Conservation (phyloP, 2,329 filamentous ascomycete genomes). For the Pseudogymnoascus sp. region DNA sequence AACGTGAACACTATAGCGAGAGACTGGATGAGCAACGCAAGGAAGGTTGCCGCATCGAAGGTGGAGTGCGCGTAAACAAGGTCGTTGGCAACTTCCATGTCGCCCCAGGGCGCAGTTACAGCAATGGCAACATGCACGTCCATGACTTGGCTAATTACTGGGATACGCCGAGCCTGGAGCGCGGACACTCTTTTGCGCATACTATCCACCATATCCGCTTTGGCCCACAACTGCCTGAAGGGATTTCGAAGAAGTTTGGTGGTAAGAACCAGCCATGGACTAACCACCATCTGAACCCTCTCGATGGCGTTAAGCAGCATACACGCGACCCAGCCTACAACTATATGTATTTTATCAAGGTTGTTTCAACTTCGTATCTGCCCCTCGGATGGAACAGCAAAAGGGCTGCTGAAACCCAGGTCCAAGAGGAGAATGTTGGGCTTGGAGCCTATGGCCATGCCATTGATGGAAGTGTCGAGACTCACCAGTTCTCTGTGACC, state of each 20-base stretch:
- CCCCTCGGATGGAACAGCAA: slow-evolving; percentile 79
- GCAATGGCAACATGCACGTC: slow-evolving; percentile 92
- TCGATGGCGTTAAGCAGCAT: slow-evolving; percentile 70
- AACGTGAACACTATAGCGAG: slow-evolving; percentile 87
- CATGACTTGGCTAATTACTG: slow-evolving; percentile 97
- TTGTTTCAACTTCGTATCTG: slow-evolving; percentile 90
- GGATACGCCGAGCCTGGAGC: slow-evolving; percentile 54
- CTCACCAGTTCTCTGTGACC: slow-evolving; percentile 96
- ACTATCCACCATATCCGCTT: slow-evolving; percentile 83
- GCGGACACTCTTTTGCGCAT: slow-evolving; percentile 82
- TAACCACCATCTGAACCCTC: slow-evolving; percentile 84
- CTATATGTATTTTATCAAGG: slow-evolving; percentile 99
- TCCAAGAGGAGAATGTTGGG: slow-evolving; percentile 46
- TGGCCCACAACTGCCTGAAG: slow-evolving; percentile 79
- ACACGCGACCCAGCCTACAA: slow-evolving; percentile 82
- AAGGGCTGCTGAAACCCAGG: slow-evolving; percentile 32
- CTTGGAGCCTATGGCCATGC: slow-evolving; percentile 62
- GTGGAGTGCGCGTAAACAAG: slow-evolving; percentile 90
- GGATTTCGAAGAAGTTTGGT: slow-evolving; percentile 54
- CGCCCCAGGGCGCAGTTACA: slow-evolving; percentile 91
- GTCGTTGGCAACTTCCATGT: slow-evolving; percentile 98
- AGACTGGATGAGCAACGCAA: slow-evolving; percentile 77
- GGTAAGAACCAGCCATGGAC: slow-evolving; percentile 59
- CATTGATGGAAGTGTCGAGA: slow-evolving; percentile 77
- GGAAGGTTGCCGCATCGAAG: slow-evolving; percentile 93